These are phyloP conservation scores for Cryphonectria radicalis DNA, from an alignment of 2,329 filamentous ascomycete genomes.

Conservation along the genomic window DNA sequence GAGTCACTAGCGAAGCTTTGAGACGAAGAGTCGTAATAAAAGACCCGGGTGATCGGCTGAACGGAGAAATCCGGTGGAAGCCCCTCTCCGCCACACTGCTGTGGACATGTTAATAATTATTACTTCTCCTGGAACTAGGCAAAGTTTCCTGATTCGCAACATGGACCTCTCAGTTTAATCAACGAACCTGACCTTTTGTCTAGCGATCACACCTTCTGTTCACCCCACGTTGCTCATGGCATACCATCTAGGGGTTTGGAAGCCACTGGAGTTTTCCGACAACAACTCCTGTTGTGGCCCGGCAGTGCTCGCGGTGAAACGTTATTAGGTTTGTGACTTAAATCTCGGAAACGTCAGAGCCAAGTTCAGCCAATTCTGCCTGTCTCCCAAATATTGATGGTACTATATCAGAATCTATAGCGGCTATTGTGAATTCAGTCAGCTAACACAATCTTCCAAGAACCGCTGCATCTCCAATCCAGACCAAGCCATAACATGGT, in stretches of 20 bases:
- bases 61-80: neutral
- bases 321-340: neutral
- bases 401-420: neutral
- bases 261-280: neutral
- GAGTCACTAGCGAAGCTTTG: neutral
- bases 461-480: neutral
- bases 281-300: neutral
- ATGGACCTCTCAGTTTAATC: neutral
- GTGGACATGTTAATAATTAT: neutral
- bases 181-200: neutral
- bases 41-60: neutral
- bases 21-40: too few species aligned
- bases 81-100: neutral
- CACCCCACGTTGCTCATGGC: neutral
- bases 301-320: neutral
- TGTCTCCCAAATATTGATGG: neutral
- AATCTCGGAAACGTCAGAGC: neutral
- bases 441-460: neutral
- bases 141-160: neutral
- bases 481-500: neutral
- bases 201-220: neutral
- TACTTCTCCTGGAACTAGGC: neutral
- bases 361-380: neutral
- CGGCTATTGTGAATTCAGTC: too few species aligned
- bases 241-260: neutral